Base-by-base conservation (phyloP, 2,329 filamentous ascomycete species). In the Sphaerulina musiva region DNA sequence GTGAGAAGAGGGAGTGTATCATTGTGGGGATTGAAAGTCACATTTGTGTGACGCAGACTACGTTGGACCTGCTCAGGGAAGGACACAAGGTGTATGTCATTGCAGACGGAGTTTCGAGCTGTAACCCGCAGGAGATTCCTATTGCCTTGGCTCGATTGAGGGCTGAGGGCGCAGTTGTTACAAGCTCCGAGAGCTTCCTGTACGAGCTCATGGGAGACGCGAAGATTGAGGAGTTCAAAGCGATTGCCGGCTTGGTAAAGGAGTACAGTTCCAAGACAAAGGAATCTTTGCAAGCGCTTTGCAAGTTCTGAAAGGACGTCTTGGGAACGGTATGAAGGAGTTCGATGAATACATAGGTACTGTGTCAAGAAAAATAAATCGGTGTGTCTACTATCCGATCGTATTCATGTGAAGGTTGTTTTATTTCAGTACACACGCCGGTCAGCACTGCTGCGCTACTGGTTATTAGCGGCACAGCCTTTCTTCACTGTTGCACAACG, bases 1-100 rank as follows among this genome's bases (percentile, higher is more conserved):
- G 59, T n/a, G 64, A 71, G 57, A 68, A 72, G 58, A 73, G 80
- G 20, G 80, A 85, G 64, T 80, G 89, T 50, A 85, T 88, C 52
- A 82, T 97, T 59, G 85, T 95, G 12, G 92, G 92, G 38, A 95
- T 97, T 68, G 92, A 97, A 73, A 82, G 83, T 40, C 92, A 97
- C 73, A 93, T 97, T 69, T 97, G 92, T 76, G 84, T 97, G 31
- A 91, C 89, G 57, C 92, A 97, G 78, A 96, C 92, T 41, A 83
- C 88, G 12, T 78, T 96, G 41, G 92, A 96, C 74, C 74, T 95
- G 46, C 74, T 93, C 42, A 75, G 77, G 20, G 78, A 79, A 1
- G 90, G 90, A 0, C 88, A 95, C 71, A 76, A 77, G 50, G 92
- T 96, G 6, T 95, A 95, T 70, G 76, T 97, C 39, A 77, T 96